A percentile compares a stretch with the other conserved stretches of the same genome.
Conservation (phyloP, 2,329 filamentous ascomycete genomes). For the Fonsecaea nubica region DNA sequence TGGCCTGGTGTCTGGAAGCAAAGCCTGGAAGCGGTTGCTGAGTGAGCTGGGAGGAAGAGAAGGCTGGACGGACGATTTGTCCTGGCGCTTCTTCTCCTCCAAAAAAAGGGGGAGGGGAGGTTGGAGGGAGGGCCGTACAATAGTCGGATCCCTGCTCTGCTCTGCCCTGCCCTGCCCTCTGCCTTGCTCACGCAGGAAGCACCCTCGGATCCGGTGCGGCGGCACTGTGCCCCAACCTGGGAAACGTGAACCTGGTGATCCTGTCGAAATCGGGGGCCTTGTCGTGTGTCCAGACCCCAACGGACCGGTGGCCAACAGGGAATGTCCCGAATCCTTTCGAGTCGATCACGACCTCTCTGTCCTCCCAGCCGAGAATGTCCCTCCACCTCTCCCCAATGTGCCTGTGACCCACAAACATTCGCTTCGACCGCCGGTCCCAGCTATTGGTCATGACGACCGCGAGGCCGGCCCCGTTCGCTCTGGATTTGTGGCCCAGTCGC, state of each 20-base stretch:
- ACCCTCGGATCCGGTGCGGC: conserved; percentile 6
- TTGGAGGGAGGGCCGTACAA: no score
- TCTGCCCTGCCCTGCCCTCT: not conserved
- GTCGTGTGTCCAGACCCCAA: conserved; percentile 61
- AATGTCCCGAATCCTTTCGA: conserved; percentile 66
- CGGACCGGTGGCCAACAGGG: conserved; percentile 59
- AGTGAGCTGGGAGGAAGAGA: not conserved
- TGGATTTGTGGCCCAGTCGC: conserved; percentile 49
- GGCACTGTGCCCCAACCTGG: conserved; percentile 19
- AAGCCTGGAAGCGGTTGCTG: not conserved
- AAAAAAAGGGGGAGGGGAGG: not conserved
- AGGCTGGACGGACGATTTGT: not conserved
- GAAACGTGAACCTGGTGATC: conserved; percentile 30
- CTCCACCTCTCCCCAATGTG: conserved; percentile 69
- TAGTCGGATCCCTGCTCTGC: not conserved
- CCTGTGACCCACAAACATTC: conserved; percentile 67
- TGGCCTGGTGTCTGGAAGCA: not conserved
- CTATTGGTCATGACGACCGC: conserved; percentile 65
- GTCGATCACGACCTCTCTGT: conserved; percentile 65
- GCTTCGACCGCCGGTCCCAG: conserved; percentile 52
- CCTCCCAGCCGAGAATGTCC: conserved; percentile 64
- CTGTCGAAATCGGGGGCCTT: conserved; percentile 30
- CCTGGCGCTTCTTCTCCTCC: not conserved
- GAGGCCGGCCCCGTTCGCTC: conserved; percentile 51
- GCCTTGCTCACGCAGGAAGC: not conserved